These are phyloP conservation scores for Hemisphaericaspora xylanilytica DNA, from an alignment of 1,139 yeast genomes.

Conservation along the genomic window DNA sequence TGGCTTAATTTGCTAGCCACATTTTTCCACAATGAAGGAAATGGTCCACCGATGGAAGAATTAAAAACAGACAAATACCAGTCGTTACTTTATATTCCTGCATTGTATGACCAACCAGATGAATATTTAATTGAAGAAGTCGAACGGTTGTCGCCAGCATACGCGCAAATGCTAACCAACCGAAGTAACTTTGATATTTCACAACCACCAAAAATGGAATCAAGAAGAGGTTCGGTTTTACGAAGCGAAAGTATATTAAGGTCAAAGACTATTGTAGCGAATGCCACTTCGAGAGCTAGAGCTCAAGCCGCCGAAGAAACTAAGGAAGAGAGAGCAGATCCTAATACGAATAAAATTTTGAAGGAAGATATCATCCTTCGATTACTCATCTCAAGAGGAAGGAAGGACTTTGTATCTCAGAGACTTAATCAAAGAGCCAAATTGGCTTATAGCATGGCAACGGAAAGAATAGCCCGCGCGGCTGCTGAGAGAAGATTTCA, in stretches of 20 bases:
- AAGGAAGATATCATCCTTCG: constrained; percentile 70
- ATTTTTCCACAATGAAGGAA: constrained; percentile 79
- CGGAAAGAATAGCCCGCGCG: constrained; percentile 52
- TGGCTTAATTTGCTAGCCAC: constrained; percentile 73
- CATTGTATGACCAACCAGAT: constrained; percentile 59
- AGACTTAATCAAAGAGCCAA: constrained; percentile 62
- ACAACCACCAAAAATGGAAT: constrained; percentile 3
- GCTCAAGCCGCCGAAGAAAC: constrained; percentile 51
- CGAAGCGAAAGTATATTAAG: constrained; percentile 57
- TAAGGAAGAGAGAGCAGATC: constrained; percentile 52
- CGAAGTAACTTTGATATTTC: constrained; percentile 33
- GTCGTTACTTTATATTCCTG: constrained; percentile 61
- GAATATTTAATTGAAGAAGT: constrained; percentile 55
- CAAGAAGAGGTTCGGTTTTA: constrained; percentile 3
- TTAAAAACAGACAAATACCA: constrained; percentile 66
- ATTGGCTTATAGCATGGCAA: constrained; percentile 60
- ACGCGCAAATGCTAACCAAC: constrained; percentile 46
- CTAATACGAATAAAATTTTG: constrained; percentile 52
- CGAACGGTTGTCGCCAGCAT: constrained; percentile 55
- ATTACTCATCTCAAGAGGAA: constrained; percentile 47
- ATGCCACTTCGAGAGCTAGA: constrained; percentile 64
- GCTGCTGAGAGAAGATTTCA: constrained; percentile 43
- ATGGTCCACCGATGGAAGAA: constrained; percentile 71
- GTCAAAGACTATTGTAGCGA: constrained; percentile 67
- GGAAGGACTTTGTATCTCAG: constrained; percentile 47